phyloP scores from a whole-genome alignment of 169 alveolate genomes.

The Eimeria acervulina region DNA sequence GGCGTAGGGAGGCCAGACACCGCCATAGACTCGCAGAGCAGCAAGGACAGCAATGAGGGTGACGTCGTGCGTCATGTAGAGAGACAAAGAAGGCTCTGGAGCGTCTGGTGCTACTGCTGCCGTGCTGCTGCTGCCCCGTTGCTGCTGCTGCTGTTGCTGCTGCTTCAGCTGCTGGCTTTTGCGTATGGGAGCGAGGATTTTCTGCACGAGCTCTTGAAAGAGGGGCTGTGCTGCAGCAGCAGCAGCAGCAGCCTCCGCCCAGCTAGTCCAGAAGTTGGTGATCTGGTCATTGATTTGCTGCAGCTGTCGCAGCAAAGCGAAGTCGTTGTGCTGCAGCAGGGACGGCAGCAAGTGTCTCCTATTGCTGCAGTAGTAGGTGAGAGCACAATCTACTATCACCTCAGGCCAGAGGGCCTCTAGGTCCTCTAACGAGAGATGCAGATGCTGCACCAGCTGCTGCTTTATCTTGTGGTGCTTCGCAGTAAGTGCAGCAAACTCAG shows the following conservation, averaged over 20 bases:
- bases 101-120: neutral
- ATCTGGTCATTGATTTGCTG: conserved; percentile 45
- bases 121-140: conserved; percentile 41
- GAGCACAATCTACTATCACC: conserved; percentile 51
- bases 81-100: neutral
- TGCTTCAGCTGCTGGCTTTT: conserved; percentile 19
- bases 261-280: conserved; percentile 40
- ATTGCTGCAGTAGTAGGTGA: conserved; percentile 54
- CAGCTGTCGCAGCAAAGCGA: conserved; percentile 41
- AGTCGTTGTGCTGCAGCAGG: conserved; percentile 45
- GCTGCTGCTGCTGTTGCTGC: conserved; percentile 24
- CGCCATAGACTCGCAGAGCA: conserved; percentile 56
- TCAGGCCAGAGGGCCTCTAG: conserved; percentile 65
- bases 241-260: conserved; percentile 65
- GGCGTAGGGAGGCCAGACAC: conserved; percentile 64
- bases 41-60: conserved; percentile 54
- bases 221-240: conserved; percentile 51
- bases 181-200: conserved; percentile 30
- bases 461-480: conserved; percentile 2
- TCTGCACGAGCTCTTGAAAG: conserved; percentile 2
- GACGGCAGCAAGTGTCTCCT: conserved; percentile 39
- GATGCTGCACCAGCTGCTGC: conserved; percentile 6
- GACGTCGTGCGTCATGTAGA: conserved; percentile 70
- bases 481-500: conserved; percentile 47
- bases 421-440: neutral